phyloP scores from a whole-genome alignment of 2,329 filamentous ascomycete genomes.

The Curvularia spicifera region DNA sequence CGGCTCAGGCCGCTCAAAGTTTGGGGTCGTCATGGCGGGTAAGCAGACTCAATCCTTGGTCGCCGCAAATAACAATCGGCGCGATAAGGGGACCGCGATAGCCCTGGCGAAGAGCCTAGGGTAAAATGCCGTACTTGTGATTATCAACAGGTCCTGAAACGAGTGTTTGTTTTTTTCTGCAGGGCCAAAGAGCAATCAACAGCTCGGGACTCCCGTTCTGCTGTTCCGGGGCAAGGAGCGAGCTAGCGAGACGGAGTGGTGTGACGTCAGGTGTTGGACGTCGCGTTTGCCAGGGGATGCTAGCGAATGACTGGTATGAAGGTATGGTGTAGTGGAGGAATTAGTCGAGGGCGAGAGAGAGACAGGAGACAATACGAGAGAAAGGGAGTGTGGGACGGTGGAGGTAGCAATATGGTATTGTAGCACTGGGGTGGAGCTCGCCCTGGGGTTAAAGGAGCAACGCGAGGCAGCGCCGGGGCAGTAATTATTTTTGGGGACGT shows the following conservation, averaged over 20 bases:
- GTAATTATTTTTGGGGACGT: constrained; percentile 28
- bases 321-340: not conserved
- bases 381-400: not conserved
- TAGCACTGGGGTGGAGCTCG: constrained; percentile 17
- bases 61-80: not conserved
- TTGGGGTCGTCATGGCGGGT: constrained; percentile 46
- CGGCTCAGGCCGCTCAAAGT: constrained; percentile 45
- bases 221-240: constrained; percentile 2
- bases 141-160: constrained; percentile 1
- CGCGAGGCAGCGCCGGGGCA: constrained; percentile 6
- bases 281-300: constrained; percentile 1
- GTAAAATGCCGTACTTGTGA: not conserved
- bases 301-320: constrained; percentile 11
- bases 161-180: constrained; percentile 2
- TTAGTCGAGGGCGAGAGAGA: not conserved
- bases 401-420: constrained; percentile 6
- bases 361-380: not conserved
- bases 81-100: constrained; percentile 2
- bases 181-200: constrained; percentile 6
- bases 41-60: constrained; percentile 8
- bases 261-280: constrained; percentile 17
- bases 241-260: constrained; percentile 5
- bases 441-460: constrained; percentile 24
- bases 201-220: constrained; percentile 8
- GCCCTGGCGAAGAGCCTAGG: not conserved